Base-by-base conservation (phyloP, 176 grass and related monocot genomes). In the Cenchrus americanus region DNA sequence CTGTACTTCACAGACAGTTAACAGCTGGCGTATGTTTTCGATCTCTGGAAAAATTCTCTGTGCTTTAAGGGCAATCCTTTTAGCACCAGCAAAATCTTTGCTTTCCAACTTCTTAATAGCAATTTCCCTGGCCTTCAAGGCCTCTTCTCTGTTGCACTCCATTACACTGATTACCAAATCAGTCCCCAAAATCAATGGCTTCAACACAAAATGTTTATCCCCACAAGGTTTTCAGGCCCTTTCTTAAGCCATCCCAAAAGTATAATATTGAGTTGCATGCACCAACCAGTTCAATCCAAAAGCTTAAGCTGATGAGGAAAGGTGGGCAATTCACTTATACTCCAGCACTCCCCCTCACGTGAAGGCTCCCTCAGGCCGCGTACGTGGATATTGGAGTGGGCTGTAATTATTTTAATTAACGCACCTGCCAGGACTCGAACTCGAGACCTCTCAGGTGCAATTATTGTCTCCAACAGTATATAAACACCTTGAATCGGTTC, bases 141-240 rank as follows among this genome's bases (percentile, higher is more conserved):
- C 92, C 73, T 97, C 94, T 78, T 94, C 94, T 83, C 86, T 97
- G 85, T 97, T 91, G 83, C 88, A 92, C 50, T 94, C 94, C 94
- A 97, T 97, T 46, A 71, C 67, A 58, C 48, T 53, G 66, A 17
- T 69, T 24, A 62, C 63, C n/a, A 49, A 70, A 85, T 59, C 60
- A 48, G 47, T 66, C 68, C 57, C 15, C 23, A 77, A 63, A 81
- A 83, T 27, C n/a, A 71, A 41, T 49, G 30, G 18, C 46, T 73
- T 84, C 71, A 61, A 87, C 58, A 79, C 79, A 19, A 58, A 68
- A 90, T 82, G 24, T 14, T 14, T 78, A 37, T 63, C 37, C 53
- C 55, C 23, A 66, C 47, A 74, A 47, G 49, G 1, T 30, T 61
- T 44, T n/a, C 21, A 54, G 14, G 26, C 23, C 49, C 54, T 67